Evolutionary conservation across 441 rosid species (phyloP).

Genomic region (Metrosideros polymorpha): DNA sequence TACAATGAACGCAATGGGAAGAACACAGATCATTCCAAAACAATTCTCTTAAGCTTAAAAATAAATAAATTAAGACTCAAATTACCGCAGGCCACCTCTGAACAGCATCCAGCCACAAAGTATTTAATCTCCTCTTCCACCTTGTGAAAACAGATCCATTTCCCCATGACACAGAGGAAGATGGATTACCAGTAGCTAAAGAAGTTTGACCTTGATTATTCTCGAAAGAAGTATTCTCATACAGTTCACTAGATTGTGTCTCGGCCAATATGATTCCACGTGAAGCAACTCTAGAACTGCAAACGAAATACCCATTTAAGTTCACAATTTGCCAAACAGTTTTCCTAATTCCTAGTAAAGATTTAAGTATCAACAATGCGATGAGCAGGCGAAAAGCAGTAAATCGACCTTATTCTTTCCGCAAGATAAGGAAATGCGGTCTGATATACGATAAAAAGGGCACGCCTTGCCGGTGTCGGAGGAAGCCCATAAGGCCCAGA

Average conservation of each 20-base stretch:
- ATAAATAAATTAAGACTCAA: background rate
- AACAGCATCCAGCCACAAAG: conserved; percentile 39
- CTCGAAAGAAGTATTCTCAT: conserved; percentile 13
- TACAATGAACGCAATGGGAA: background rate
- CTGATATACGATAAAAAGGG: conserved; percentile 75
- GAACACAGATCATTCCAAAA: background rate
- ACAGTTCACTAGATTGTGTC: conserved; percentile 34
- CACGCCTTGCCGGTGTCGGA: conserved; percentile 91
- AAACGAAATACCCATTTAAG: background rate
- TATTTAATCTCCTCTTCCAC: conserved; percentile 43
- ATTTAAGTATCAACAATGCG: background rate
- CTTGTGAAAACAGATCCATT: conserved; percentile 37
- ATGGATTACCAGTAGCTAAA: conserved; percentile 19
- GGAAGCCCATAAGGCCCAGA: conserved; percentile 69
- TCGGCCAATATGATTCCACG: conserved; percentile 62
- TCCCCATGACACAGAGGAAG: conserved; percentile 27
- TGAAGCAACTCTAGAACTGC: conserved; percentile 71
- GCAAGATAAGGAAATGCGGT: conserved; percentile 78
- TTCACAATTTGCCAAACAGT: background rate
- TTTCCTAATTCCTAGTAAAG: background rate
- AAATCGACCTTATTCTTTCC: conserved; percentile 71
- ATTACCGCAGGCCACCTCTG: conserved; percentile 78
- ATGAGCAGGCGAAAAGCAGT: background rate
- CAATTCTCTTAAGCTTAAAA: background rate
- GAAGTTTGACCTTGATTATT: conserved; percentile 22